These are phyloP conservation scores for Citrullus mucosospermus DNA, from an alignment of 306 rosid species.

Conservation along the genomic window DNA sequence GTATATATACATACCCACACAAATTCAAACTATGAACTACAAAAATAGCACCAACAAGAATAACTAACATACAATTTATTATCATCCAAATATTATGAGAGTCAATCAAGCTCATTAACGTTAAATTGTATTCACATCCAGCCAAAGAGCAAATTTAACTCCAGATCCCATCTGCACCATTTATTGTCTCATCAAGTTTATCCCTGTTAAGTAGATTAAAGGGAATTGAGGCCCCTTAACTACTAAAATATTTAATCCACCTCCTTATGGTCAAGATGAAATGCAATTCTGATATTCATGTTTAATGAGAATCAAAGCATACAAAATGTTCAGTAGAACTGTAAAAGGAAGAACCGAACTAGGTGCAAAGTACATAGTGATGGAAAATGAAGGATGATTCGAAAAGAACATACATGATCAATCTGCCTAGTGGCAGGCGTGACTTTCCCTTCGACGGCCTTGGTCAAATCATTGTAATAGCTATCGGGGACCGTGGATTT, in stretches of 20 bases:
- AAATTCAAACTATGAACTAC: not conserved
- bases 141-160: not conserved
- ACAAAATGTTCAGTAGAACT: not conserved
- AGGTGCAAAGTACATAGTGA: not conserved
- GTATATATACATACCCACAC: not conserved
- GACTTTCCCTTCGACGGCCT: conserved; percentile 87
- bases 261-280: not conserved
- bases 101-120: not conserved
- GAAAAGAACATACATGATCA: conserved; percentile 67
- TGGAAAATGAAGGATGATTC: not conserved
- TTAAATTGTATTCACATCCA: not conserved
- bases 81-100: not conserved
- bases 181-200: not conserved
- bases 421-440: conserved; percentile 96
- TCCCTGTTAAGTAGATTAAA: not conserved
- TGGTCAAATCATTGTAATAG: conserved; percentile 71
- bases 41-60: not conserved
- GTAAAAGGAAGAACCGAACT: not conserved
- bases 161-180: not conserved
- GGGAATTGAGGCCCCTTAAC: not conserved
- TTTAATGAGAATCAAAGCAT: not conserved
- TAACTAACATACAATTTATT: not conserved
- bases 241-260: too few species aligned
- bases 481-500: conserved; percentile 96
- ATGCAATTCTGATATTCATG: not conserved